Conservation (phyloP, 768 basidiomycete genomes). For the Gloeostereum incarnatum region DNA sequence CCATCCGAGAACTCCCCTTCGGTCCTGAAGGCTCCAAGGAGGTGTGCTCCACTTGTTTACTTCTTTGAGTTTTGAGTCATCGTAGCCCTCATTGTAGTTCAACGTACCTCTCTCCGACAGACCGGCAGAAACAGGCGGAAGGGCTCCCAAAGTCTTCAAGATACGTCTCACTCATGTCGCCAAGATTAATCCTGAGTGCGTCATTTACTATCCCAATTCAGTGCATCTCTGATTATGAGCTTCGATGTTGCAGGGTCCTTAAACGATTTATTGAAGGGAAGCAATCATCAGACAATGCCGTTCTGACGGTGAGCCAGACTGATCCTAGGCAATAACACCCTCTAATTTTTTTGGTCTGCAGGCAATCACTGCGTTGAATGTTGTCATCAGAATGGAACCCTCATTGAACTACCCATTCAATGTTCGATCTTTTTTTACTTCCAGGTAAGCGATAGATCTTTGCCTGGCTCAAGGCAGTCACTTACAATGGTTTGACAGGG, state of each 20-base stretch:
- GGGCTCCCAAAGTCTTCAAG: constrained; percentile 54
- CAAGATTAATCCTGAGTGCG: constrained; percentile 47
- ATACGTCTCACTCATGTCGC: constrained; percentile 51
- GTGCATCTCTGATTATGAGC: constrained; percentile 2
- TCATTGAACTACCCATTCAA: constrained; percentile 60
- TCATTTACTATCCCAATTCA: constrained; percentile 1
- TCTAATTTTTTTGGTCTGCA: no score
- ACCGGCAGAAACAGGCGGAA: constrained; percentile 19
- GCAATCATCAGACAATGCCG: constrained; percentile 54
- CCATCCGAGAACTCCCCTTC: constrained; percentile 52
- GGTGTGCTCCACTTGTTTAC: constrained; percentile 20
- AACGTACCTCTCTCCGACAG: constrained; percentile 42
- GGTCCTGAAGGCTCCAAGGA: constrained; percentile 40
- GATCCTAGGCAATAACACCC: no score
- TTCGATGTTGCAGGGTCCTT: constrained; percentile 32
- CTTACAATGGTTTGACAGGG: no score
- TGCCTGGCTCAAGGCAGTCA: no score
- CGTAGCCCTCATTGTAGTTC: constrained; percentile 33
- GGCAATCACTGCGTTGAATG: constrained; percentile 66
- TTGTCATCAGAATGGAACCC: constrained; percentile 65
- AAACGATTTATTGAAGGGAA: constrained; percentile 48
- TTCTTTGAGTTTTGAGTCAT: constrained; percentile 5
- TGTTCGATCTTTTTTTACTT: constrained; percentile 66
- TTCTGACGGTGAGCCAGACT: constrained; percentile 58
- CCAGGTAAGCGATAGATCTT: no score